Percentiles rank a stretch among this genome's conserved stretches.
phyloP scores from a whole-genome alignment of 148 eudicot species.

The Vaccinium vitisidaea region DNA sequence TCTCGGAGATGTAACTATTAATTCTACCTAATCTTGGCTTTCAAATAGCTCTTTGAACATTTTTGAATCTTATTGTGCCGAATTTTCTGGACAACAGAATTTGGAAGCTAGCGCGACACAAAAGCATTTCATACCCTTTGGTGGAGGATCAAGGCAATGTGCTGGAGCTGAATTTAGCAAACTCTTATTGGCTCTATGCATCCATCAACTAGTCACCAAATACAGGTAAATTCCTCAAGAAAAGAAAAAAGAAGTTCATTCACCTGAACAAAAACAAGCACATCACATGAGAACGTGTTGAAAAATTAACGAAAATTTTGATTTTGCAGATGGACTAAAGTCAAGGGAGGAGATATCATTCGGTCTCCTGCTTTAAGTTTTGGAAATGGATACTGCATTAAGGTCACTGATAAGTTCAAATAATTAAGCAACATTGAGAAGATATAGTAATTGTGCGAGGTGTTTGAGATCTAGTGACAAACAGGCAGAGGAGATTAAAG shows the following conservation, averaged over 20 bases:
- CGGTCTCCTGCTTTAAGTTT: neutral
- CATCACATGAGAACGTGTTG: no score
- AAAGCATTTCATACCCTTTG: neutral
- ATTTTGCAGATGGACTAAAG: no score
- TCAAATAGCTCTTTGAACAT: neutral
- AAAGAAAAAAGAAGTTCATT: no score
- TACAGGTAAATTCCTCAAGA: neutral
- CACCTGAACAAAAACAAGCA: no score
- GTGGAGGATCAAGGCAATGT: conserved; percentile 6
- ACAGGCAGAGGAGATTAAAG: no score
- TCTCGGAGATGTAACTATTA: no score
- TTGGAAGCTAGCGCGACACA: neutral
- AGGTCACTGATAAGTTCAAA: neutral
- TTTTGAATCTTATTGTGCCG: neutral
- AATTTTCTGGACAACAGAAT: neutral
- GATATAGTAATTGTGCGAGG: no score
- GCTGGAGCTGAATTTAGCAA: neutral
- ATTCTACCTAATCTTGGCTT: neutral
- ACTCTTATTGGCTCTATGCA: neutral
- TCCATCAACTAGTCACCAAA: neutral
- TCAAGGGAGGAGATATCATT: no score
- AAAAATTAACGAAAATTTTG: no score
- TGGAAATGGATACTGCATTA: neutral
- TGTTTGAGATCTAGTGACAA: no score
- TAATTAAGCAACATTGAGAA: no score